A percentile compares a stretch with the other conserved stretches of the same genome.
These are phyloP conservation scores for Medicago ruthenica DNA, from an alignment of 306 rosid genomes.

Conservation along the genomic window DNA sequence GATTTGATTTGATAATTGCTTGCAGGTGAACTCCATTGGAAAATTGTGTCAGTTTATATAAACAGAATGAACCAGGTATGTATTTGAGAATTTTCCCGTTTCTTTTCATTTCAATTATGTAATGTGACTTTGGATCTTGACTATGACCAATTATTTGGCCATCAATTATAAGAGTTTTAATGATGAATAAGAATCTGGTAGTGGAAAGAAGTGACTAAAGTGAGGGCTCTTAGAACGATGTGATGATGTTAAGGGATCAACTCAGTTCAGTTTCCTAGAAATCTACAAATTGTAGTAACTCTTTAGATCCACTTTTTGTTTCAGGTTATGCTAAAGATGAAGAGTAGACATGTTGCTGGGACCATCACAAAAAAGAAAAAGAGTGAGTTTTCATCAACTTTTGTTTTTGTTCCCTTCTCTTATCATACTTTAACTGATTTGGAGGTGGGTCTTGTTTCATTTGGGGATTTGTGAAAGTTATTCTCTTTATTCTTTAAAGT, in stretches of 20 bases:
- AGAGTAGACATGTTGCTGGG: conserved; percentile 99
- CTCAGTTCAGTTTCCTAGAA: conserved; percentile 47
- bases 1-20: conserved; percentile 36
- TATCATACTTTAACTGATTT: conserved; percentile 56
- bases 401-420: conserved; percentile 31
- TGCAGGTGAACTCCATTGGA: conserved; percentile 98
- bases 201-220: conserved; percentile 48
- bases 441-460: conserved; percentile 81
- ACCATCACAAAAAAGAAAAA: conserved; percentile 99
- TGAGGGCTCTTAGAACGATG: conserved; percentile 43
- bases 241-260: conserved; percentile 46
- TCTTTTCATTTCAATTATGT: conserved; percentile 3
- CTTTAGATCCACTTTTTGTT: conserved; percentile 65
- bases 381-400: conserved; percentile 71
- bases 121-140: conserved; percentile 18
- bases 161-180: conserved; percentile 52
- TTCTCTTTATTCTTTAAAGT: conserved; percentile 45
- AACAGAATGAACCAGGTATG: conserved; percentile 80
- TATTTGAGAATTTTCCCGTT: neutral
- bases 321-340: conserved; percentile 99
- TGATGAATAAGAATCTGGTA: conserved; percentile 55
- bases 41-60: conserved; percentile 87
- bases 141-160: conserved; percentile 55
- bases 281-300: conserved; percentile 44
- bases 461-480: conserved; percentile 92